A percentile compares a stretch with the other conserved stretches of the same genome.
Evolutionary conservation across 1,139 yeast genomes (phyloP).

Genomic region (Yamadazyma sp.): DNA sequence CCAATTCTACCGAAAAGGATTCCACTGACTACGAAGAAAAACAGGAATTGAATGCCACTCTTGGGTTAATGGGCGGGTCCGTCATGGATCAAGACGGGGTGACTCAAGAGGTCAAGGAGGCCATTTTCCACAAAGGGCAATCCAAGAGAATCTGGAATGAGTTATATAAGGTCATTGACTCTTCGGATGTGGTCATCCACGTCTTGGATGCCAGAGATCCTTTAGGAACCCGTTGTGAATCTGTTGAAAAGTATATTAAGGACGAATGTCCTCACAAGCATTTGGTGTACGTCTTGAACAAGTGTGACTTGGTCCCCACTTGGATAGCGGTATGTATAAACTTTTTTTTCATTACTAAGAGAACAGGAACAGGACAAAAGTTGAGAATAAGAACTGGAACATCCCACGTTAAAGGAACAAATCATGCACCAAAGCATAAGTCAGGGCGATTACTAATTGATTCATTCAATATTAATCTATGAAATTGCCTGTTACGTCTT

Average conservation of each 20-base stretch:
- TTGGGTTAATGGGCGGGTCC: conserved; percentile 76
- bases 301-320: conserved; percentile 97
- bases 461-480: conserved; percentile 23
- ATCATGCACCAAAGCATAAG: conserved; percentile 55
- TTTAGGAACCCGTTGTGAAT: conserved; percentile 88
- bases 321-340: conserved; percentile 95
- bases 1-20: conserved; percentile 58
- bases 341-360: conserved; percentile 6
- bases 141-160: conserved; percentile 99
- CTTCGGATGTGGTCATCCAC: conserved; percentile 93
- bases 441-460: conserved; percentile 60
- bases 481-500: conserved; percentile 91
- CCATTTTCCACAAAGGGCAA: conserved; percentile 94
- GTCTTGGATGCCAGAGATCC: conserved; percentile 98
- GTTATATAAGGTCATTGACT: conserved; percentile 92
- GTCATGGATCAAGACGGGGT: conserved; percentile 73
- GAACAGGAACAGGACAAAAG: neutral
- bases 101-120: conserved; percentile 89
- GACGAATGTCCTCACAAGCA: conserved; percentile 98
- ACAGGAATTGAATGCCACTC: conserved; percentile 68
- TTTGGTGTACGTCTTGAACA: conserved; percentile 88
- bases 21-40: conserved; percentile 68
- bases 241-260: conserved; percentile 88
- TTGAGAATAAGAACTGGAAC: neutral
- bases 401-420: conserved; percentile 7